phyloP scores from a whole-genome alignment of 2,329 filamentous ascomycete genomes.

The Colletotrichum tropicale region DNA sequence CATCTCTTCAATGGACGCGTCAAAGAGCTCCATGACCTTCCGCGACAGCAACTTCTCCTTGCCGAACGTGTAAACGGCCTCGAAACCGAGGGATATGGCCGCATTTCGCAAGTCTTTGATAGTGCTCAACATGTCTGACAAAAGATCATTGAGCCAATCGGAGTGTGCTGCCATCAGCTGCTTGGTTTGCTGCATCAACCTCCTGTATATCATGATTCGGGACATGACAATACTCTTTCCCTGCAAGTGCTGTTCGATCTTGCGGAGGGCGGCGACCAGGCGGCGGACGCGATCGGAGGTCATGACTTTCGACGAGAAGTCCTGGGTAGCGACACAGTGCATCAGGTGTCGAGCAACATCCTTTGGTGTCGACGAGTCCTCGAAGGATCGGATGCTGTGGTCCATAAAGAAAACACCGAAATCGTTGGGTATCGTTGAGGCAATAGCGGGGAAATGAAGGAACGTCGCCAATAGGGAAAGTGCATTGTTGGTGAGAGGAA shows the following conservation, averaged over 20 bases:
- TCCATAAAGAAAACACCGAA: slow-evolving; percentile 84
- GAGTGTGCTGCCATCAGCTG: slow-evolving; percentile 72
- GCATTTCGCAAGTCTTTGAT: slow-evolving; percentile 77
- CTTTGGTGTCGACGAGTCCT: slow-evolving; percentile 73
- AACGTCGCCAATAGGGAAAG: slow-evolving; percentile 80
- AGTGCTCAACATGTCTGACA: slow-evolving; percentile 80
- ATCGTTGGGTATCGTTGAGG: slow-evolving; percentile 73
- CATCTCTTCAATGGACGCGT: slow-evolving; percentile 60
- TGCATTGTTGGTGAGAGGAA: slow-evolving; percentile 76
- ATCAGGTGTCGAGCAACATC: slow-evolving; percentile 80
- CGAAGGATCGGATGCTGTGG: slow-evolving; percentile 75
- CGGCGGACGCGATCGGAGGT: slow-evolving; percentile 72
- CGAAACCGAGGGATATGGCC: slow-evolving; percentile 76
- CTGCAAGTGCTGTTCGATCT: slow-evolving; percentile 73
- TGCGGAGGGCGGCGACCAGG: slow-evolving; percentile 73
- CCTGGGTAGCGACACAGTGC: slow-evolving; percentile 80
- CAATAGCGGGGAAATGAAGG: slow-evolving; percentile 74
- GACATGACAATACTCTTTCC: slow-evolving; percentile 83
- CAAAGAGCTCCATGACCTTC: slow-evolving; percentile 68
- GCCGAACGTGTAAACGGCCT: slow-evolving; percentile 72
- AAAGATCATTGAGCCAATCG: slow-evolving; percentile 83
- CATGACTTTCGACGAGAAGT: slow-evolving; percentile 77
- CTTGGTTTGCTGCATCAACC: slow-evolving; percentile 74
- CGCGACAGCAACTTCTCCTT: slow-evolving; percentile 71
- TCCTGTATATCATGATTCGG: slow-evolving; percentile 79